A percentile compares a stretch with the other conserved stretches of the same genome.
Conservation (phyloP, 2,329 filamentous ascomycete genomes). For the Dothideomycetes sp. region DNA sequence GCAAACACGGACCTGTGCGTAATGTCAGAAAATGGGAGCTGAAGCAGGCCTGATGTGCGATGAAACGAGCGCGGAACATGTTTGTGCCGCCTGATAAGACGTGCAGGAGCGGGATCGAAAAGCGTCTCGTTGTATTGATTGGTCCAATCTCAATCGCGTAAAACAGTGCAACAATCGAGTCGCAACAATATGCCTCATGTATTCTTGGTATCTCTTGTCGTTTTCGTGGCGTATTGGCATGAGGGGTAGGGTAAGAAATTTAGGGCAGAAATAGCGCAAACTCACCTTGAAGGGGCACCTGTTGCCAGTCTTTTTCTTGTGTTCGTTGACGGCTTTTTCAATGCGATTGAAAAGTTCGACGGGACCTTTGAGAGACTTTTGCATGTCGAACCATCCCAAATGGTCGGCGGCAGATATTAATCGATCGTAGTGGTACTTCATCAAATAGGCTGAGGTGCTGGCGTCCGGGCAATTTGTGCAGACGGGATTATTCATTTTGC, state of each 20-base stretch:
- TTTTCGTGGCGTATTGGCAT: slow-evolving; percentile 9
- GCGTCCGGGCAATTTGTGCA: slow-evolving; percentile 30
- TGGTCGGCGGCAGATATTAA: slow-evolving; percentile 50
- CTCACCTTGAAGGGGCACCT: slow-evolving; percentile 10
- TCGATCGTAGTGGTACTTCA: slow-evolving; percentile 64
- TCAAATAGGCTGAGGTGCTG: slow-evolving; percentile 61
- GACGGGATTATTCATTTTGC: slow-evolving; percentile 28
- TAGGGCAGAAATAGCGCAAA: neutral
- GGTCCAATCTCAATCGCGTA: no score
- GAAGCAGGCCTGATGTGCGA: no score
- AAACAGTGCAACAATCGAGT: no score
- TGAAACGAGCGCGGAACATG: neutral
- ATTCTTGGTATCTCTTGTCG: neutral
- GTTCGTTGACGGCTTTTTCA: slow-evolving; percentile 19
- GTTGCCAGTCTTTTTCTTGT: slow-evolving; percentile 20
- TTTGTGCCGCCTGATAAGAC: no score
- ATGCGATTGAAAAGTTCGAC: slow-evolving; percentile 19
- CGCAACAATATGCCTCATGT: no score
- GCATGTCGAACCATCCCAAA: slow-evolving; percentile 34
- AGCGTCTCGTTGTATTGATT: no score
- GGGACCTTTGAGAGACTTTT: slow-evolving; percentile 22
- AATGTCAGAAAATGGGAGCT: slow-evolving; percentile 9
- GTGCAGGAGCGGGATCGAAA: no score
- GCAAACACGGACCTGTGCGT: slow-evolving; percentile 43
- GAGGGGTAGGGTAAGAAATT: neutral